Percentiles rank a stretch among this genome's conserved stretches.
phyloP scores from a whole-genome alignment of 202 grass and related monocot genomes.

The Zoysia matrella region DNA sequence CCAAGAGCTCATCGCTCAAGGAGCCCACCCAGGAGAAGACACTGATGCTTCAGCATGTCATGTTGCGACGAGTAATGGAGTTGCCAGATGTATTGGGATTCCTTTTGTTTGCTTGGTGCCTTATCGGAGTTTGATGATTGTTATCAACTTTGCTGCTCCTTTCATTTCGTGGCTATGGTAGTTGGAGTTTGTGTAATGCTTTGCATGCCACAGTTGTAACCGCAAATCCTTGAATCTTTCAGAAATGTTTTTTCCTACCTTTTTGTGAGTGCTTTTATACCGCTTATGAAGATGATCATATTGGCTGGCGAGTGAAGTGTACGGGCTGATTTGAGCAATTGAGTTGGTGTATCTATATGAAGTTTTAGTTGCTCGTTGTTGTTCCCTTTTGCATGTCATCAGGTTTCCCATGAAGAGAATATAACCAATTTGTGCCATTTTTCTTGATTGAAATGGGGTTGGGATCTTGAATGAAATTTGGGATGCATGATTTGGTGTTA shows the following conservation, averaged over 20 bases:
- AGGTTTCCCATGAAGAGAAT: too few relatives aligned
- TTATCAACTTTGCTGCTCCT: slow-evolving; percentile 14
- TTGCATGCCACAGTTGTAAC: slow-evolving; percentile 28
- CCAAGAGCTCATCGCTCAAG: not conserved
- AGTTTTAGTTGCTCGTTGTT: too few relatives aligned
- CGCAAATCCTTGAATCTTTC: slow-evolving; percentile 16
- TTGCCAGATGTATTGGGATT: slow-evolving; percentile 22
- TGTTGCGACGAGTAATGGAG: not conserved
- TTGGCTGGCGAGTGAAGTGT: too few relatives aligned
- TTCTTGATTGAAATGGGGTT: too few relatives aligned
- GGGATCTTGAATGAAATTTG: too few relatives aligned
- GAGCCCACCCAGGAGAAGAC: slow-evolving; percentile 61
- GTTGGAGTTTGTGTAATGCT: slow-evolving; percentile 3
- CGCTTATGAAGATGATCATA: not conserved
- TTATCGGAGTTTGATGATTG: slow-evolving; percentile 6
- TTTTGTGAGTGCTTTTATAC: not conserved
- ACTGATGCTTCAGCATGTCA: slow-evolving; percentile 37
- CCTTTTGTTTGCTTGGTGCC: slow-evolving; percentile 21
- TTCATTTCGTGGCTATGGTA: not conserved
- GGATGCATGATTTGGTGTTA: too few relatives aligned
- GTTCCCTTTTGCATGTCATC: too few relatives aligned
- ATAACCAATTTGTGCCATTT: too few relatives aligned
- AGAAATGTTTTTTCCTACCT: not conserved
- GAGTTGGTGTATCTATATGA: too few relatives aligned
- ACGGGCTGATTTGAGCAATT: too few relatives aligned